Evolutionary conservation across 163 green algal species (phyloP).

Genomic region (Chlorella variabilis): DNA sequence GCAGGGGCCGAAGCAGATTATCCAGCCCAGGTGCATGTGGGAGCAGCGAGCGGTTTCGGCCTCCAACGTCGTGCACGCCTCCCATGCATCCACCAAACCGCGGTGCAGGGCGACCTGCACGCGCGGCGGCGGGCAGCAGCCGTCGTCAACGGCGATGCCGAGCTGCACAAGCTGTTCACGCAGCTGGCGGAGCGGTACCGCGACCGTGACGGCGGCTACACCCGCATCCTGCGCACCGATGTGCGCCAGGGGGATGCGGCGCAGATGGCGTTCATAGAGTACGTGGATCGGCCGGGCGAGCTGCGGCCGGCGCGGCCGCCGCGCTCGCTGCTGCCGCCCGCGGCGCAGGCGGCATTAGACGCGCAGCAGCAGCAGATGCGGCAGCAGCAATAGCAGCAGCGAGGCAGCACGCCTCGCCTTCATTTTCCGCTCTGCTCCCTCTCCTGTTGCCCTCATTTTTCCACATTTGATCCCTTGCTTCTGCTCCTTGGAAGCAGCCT

Average conservation of each 20-base stretch:
- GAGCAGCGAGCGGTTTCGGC: too few relatives aligned
- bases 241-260: slow-evolving; percentile 76
- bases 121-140: slow-evolving; percentile 62
- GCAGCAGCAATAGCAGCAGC: slow-evolving; percentile 3
- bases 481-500: too few relatives aligned
- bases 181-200: slow-evolving; percentile 80
- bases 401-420: neutral
- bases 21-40: too few relatives aligned
- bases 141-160: slow-evolving; percentile 71
- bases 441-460: neutral
- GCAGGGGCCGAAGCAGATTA: too few relatives aligned
- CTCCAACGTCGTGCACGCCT: too few relatives aligned
- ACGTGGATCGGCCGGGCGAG: slow-evolving; percentile 78
- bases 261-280: slow-evolving; percentile 91
- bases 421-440: neutral
- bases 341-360: slow-evolving; percentile 9
- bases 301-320: slow-evolving; percentile 68
- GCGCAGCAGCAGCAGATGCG: slow-evolving; percentile 1
- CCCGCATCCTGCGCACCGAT: slow-evolving; percentile 75
- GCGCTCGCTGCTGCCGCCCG: slow-evolving; percentile 12
- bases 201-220: slow-evolving; percentile 87
- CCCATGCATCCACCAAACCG: too few relatives aligned
- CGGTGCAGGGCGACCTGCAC: slow-evolving; percentile 66
- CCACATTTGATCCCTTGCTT: neutral
- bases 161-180: slow-evolving; percentile 86